Evolutionary conservation across 306 rosid genomes (phyloP).

Genomic region (Pyrus communis): DNA sequence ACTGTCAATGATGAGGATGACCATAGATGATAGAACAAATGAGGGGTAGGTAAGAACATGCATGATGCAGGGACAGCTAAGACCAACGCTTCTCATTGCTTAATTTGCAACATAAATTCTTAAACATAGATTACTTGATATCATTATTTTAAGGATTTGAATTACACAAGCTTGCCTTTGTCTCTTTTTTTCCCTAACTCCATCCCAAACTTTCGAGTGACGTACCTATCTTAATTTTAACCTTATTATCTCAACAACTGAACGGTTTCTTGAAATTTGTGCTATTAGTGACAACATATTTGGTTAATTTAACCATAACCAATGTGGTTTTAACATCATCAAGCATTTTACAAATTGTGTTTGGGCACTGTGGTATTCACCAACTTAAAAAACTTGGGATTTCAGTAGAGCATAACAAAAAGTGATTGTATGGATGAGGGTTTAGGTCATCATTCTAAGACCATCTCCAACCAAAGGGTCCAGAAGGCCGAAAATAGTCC

Average conservation of each 20-base stretch:
- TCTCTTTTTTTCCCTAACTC: not conserved
- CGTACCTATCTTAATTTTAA: no score
- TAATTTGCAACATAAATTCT: no score
- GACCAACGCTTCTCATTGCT: no score
- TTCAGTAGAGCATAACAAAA: not conserved
- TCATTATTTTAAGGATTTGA: not conserved
- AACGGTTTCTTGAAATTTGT: not conserved
- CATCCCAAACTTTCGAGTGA: not conserved
- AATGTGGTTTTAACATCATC: not conserved
- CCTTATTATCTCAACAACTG: not conserved
- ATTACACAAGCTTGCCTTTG: not conserved
- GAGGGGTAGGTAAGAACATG: no score
- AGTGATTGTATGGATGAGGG: not conserved
- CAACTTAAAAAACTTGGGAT: not conserved
- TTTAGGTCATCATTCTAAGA: no score
- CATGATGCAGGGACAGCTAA: no score
- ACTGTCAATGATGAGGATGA: no score
- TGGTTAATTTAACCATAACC: not conserved
- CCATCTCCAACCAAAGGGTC: no score
- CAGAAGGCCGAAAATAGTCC: no score
- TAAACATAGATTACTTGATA: no score
- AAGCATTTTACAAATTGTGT: not conserved
- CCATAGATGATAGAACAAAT: no score
- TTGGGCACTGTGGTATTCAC: not conserved
- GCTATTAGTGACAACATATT: not conserved